phyloP scores from a whole-genome alignment of 108 stramenopile species.

The Skeletonema marinoi region DNA sequence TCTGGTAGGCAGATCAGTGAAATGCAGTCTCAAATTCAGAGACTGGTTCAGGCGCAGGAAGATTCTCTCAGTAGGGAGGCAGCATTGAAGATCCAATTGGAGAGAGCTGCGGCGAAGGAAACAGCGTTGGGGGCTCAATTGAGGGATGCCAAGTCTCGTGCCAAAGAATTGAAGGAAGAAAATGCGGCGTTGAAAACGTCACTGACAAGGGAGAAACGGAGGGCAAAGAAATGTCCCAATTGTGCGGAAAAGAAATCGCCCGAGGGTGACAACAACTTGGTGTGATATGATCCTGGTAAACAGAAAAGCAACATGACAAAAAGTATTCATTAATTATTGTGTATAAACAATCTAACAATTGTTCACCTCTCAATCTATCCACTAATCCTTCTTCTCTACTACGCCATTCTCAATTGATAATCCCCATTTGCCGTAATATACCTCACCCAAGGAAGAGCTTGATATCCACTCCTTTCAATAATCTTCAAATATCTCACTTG shows the following conservation, averaged over 20 bases:
- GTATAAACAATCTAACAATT: no score
- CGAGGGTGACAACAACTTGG: not conserved
- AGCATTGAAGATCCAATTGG: not conserved
- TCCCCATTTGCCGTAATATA: conserved; percentile 99
- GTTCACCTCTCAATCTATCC: no score
- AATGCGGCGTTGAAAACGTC: not conserved
- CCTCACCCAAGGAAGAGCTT: conserved; percentile 99
- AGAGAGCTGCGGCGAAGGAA: not conserved
- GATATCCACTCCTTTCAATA: conserved; percentile 99
- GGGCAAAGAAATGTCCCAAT: not conserved
- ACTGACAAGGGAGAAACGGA: not conserved
- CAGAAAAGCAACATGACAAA: no score
- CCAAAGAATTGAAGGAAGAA: not conserved
- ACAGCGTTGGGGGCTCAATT: not conserved
- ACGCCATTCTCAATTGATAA: conserved; percentile 98
- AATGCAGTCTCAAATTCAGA: not conserved
- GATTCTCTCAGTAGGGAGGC: not conserved
- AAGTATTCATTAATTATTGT: no score
- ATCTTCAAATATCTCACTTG: conserved; percentile 99
- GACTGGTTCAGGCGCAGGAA: not conserved
- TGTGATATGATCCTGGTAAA: no score
- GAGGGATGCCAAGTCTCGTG: not conserved
- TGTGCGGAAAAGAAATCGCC: not conserved
- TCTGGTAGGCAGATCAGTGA: not conserved
- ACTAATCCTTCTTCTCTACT: not conserved